Percentiles rank a stretch among this genome's conserved stretches.
Conservation (phyloP, 2,329 filamentous ascomycete species). For the Hypocreales sp. region DNA sequence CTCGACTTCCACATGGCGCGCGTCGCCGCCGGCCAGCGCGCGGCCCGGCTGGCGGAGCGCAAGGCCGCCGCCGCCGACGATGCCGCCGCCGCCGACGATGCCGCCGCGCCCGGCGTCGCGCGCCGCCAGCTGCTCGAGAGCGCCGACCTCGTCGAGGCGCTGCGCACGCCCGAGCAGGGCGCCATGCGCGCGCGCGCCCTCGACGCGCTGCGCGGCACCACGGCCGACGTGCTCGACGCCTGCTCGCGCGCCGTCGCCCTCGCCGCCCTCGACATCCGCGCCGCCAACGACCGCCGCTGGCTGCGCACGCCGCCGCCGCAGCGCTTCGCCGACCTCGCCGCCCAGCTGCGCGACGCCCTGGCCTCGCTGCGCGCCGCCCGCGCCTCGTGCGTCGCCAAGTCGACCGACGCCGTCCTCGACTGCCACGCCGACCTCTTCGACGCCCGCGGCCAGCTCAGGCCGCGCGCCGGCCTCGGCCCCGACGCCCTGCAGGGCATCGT, state of each 20-base stretch:
- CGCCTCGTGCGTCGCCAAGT: slow-evolving; percentile 12
- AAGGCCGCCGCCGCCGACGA: not conserved
- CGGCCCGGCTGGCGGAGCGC: slow-evolving; percentile 3
- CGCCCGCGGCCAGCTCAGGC: slow-evolving; percentile 19
- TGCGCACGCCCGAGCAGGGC: slow-evolving; percentile 20
- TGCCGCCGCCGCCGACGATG: not conserved
- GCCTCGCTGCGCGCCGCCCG: slow-evolving; percentile 12
- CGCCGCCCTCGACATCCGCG: slow-evolving; percentile 9
- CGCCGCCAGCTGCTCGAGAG: slow-evolving; percentile 15
- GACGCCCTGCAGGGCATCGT: slow-evolving; percentile 22
- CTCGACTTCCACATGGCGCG: slow-evolving; percentile 26
- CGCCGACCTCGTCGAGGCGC: slow-evolving; percentile 17
- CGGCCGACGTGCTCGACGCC: slow-evolving; percentile 9
- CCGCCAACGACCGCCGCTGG: slow-evolving; percentile 16
- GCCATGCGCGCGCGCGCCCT: slow-evolving; percentile 15
- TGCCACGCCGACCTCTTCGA: slow-evolving; percentile 25
- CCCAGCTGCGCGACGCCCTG: slow-evolving; percentile 7
- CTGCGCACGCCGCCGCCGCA: slow-evolving; percentile 7
- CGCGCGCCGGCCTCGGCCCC: slow-evolving; percentile 7
- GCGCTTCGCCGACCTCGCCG: slow-evolving; percentile 8
- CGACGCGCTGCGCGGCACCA: slow-evolving; percentile 14
- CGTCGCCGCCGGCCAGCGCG: slow-evolving; percentile 8
- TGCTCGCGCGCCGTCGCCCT: slow-evolving; percentile 11
- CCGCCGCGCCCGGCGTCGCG: slow-evolving; percentile 6
- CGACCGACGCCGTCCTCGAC: slow-evolving; percentile 23